Conservation (phyloP, 2,329 filamentous ascomycete species). For the Aureobasidium subglaciale region DNA sequence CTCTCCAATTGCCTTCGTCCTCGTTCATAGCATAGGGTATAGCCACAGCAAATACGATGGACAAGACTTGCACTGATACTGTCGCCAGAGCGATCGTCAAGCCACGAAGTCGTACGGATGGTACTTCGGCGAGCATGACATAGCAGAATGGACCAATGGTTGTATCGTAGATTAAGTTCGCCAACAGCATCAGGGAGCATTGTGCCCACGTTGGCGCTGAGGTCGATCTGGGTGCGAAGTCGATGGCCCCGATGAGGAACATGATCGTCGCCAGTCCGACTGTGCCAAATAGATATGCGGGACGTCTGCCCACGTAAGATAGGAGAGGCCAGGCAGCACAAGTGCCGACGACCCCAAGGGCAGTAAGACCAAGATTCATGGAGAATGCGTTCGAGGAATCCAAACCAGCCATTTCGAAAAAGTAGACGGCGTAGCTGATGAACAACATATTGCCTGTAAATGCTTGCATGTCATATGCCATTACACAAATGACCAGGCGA, state of each 20-base stretch:
- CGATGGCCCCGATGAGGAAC: constrained; percentile 34
- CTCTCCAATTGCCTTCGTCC: constrained; percentile 27
- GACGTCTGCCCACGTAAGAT: constrained; percentile 32
- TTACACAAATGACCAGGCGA: constrained; percentile 37
- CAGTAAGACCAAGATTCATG: constrained; percentile 33
- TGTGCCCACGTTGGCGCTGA: constrained; percentile 32
- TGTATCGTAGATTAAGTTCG: constrained; percentile 12
- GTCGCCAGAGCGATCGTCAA: constrained; percentile 17
- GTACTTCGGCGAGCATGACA: constrained; percentile 16
- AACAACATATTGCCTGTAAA: constrained; percentile 34
- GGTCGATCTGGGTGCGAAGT: constrained; percentile 25
- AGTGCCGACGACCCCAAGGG: constrained; percentile 37
- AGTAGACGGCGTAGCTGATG: constrained; percentile 41
- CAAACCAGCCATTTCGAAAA: constrained; percentile 40
- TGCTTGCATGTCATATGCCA: constrained; percentile 39
- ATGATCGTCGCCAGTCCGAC: constrained; percentile 20
- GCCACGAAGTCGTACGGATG: constrained; percentile 14
- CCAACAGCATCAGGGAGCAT: constrained; percentile 24
- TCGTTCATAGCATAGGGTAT: constrained; percentile 29
- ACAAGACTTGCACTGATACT: constrained; percentile 18
- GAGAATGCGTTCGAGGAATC: constrained; percentile 33
- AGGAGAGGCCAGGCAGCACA: constrained; percentile 36
- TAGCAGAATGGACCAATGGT: constrained; percentile 19
- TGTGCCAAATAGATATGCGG: constrained; percentile 32
- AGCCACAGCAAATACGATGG: constrained; percentile 19